Conservation (phyloP, 2,329 filamentous ascomycete species). For the Rachicladosporium sp. region DNA sequence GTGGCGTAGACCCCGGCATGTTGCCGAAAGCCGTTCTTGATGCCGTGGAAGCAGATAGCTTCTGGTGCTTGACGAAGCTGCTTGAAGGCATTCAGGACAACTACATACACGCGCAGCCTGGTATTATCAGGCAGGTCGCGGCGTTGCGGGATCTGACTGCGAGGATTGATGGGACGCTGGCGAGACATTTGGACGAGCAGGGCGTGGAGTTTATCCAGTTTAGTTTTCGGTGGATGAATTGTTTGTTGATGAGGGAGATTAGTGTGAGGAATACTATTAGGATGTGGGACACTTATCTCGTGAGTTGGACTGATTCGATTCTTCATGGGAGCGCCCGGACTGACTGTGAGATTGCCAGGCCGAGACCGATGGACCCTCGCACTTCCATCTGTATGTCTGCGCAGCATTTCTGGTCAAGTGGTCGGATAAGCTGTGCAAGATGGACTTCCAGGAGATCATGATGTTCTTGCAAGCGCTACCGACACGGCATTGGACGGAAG, state of each 20-base stretch:
- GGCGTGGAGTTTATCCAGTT: slow-evolving; percentile 98
- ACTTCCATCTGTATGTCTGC: slow-evolving; percentile 96
- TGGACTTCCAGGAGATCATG: slow-evolving; percentile 98
- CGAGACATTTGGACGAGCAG: slow-evolving; percentile 80
- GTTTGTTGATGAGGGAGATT: slow-evolving; percentile 92
- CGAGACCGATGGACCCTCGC: slow-evolving; percentile 95
- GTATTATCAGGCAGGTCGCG: slow-evolving; percentile 86
- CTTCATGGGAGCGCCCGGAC: too few relatives aligned
- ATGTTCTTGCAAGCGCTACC: slow-evolving; percentile 96
- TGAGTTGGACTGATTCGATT: slow-evolving; percentile 42
- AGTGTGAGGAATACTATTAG: slow-evolving; percentile 92
- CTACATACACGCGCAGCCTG: slow-evolving; percentile 94
- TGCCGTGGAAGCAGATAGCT: slow-evolving; percentile 92
- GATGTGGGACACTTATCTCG: slow-evolving; percentile 99
- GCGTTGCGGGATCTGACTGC: slow-evolving; percentile 81
- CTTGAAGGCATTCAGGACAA: slow-evolving; percentile 99
- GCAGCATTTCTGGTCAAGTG: slow-evolving; percentile 97
- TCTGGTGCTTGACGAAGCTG: slow-evolving; percentile 96
- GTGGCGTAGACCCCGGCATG: slow-evolving; percentile 93
- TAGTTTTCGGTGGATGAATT: slow-evolving; percentile 99
- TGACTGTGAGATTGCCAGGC: slow-evolving; percentile 43
- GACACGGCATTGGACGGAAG: slow-evolving; percentile 89
- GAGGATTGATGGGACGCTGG: slow-evolving; percentile 71
- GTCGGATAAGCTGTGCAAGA: slow-evolving; percentile 86
- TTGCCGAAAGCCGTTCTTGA: slow-evolving; percentile 82